Percentiles rank a stretch among this genome's conserved stretches.
Conservation (phyloP, 139 green algal genomes). For the Deuterostichococcus epilithicus region DNA sequence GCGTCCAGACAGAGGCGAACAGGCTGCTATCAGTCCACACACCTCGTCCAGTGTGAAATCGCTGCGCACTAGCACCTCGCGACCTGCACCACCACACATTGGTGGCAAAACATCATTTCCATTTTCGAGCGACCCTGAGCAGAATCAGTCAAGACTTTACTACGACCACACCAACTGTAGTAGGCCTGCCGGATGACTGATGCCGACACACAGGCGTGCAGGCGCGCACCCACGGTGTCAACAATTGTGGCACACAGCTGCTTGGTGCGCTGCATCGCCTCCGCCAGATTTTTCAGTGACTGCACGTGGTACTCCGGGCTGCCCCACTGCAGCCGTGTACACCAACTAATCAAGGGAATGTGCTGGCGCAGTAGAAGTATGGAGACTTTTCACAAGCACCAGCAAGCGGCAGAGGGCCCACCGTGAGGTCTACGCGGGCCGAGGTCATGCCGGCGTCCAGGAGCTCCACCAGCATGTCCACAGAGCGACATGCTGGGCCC, state of each 20-base stretch:
- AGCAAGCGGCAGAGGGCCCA: constrained; percentile 19
- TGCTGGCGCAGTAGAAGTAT: not conserved
- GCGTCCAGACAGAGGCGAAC: too few relatives aligned
- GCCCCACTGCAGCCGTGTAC: constrained; percentile 36
- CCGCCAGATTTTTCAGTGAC: constrained; percentile 63
- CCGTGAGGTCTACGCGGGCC: constrained; percentile 75
- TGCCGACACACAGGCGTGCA: constrained; percentile 54
- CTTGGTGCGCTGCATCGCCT: constrained; percentile 56
- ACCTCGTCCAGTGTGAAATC: constrained; percentile 39
- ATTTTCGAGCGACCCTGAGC: too few relatives aligned
- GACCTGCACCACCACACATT: not conserved
- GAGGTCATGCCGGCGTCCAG: constrained; percentile 66
- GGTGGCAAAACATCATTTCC: too few relatives aligned
- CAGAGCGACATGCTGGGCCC: constrained; percentile 58
- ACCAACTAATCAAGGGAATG: not conserved
- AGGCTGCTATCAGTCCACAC: too few relatives aligned
- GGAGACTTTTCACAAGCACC: not conserved
- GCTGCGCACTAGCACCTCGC: not conserved
- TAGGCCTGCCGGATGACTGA: constrained; percentile 27
- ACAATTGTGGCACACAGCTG: constrained; percentile 75
- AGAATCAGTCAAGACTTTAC: too few relatives aligned
- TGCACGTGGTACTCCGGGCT: constrained; percentile 57
- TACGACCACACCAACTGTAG: too few relatives aligned
- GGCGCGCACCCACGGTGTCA: constrained; percentile 69
- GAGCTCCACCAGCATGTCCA: constrained; percentile 57